Evolutionary conservation across 169 alveolate species (phyloP), one percentile per base, ranked within the genome.

Genomic region (Neospora caninum): DNA sequence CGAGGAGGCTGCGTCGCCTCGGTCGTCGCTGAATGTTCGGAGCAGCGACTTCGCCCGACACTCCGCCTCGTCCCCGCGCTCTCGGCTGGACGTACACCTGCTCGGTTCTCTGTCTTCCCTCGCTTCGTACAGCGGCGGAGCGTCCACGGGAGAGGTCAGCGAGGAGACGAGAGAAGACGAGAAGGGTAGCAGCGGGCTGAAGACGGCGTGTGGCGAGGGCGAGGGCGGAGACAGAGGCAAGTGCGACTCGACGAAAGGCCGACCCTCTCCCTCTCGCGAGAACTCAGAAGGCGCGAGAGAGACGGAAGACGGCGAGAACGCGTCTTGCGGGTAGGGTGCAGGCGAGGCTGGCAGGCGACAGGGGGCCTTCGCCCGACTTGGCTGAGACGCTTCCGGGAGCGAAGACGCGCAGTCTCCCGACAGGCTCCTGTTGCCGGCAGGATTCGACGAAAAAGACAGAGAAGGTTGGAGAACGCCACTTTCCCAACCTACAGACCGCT

Each of bases 41-140:
- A n/a, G n/a, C n/a, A n/a, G n/a, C n/a, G n/a, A n/a, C n/a, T n/a
- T n/a, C n/a, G 58, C 58, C 13, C 58, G 58, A 4, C 58, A 13
- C 86, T 70, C 86, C 20, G 9, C 86, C n/a, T 16, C n/a, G 39
- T 38, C 86, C 86, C 10, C 86, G 45, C 86, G 86, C 86, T 78
- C 86, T 16, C 45, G 39, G 86, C 86, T 78, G 43, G 86, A n/a
- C 86, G 86, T 78, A 2, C 86, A 78, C 43, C 86, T 13, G 45
- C 86, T 78, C 86, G 39, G 49, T 43, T 49, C 58, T 49, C 58
- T 43, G 7, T 78, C 86, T 20, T 78, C 86, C 45, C 86, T 4
- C 39, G 39, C 86, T 10, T 78, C 86, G 45, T 25, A 13, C 27
- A n/a, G 38, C 34, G 38, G 86, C 86, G 42, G 42, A 7, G 86